Percentiles rank a stretch among this genome's conserved stretches.
These are phyloP conservation scores for Dipteronia sinensis DNA, from an alignment of 345 rosid genomes.

Conservation along the genomic window DNA sequence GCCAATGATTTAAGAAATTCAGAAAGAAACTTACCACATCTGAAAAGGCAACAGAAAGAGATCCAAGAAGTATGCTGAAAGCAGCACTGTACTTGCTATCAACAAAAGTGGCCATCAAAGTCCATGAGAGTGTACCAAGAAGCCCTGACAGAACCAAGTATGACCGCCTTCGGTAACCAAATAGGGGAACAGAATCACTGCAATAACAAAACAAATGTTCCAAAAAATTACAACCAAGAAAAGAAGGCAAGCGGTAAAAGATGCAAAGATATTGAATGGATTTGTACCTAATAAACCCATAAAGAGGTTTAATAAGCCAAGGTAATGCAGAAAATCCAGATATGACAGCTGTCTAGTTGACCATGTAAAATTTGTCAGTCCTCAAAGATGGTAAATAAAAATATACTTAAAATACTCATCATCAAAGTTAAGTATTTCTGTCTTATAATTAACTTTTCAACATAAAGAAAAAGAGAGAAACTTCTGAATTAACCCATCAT, in stretches of 20 bases:
- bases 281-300: constrained; percentile 86
- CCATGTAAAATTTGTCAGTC: constrained; percentile 50
- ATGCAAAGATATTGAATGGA: constrained; percentile 9
- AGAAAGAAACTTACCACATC: constrained; percentile 70
- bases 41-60: constrained; percentile 96
- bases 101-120: constrained; percentile 89
- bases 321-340: constrained; percentile 92
- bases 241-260: not conserved
- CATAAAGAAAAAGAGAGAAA: not conserved
- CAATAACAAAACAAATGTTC: constrained; percentile 24
- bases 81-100: constrained; percentile 87
- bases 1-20: not conserved
- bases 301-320: constrained; percentile 94
- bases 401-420: constrained; percentile 16
- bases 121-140: constrained; percentile 97
- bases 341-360: constrained; percentile 97
- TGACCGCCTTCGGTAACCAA: constrained; percentile 96
- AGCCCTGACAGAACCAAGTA: constrained; percentile 94
- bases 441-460: not conserved
- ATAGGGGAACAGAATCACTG: constrained; percentile 90
- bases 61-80: constrained; percentile 82
- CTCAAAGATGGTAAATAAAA: constrained; percentile 21
- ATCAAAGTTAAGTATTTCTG: not conserved
- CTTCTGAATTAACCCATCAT: not conserved
- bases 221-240: constrained; percentile 17